Conservation (phyloP, 2,329 filamentous ascomycete genomes). For the Truncatella angustata region DNA sequence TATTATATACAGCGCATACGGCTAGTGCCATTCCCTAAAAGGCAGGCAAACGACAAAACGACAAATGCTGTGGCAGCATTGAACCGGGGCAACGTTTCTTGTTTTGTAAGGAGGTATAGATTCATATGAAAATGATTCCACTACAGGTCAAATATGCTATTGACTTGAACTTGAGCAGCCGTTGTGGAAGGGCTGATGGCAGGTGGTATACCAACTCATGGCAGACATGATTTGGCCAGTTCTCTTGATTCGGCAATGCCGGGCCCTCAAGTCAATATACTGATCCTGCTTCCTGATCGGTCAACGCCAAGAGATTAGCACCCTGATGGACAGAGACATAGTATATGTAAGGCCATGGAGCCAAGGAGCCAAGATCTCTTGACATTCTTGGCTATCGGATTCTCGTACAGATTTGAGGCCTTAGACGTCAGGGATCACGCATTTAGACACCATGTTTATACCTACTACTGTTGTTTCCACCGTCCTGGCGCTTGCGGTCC, state of each 20-base stretch:
- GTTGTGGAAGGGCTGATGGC: not conserved
- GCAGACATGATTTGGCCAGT: not conserved
- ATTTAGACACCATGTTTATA: slow-evolving; percentile 3
- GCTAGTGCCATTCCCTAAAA: not conserved
- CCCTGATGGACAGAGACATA: not conserved
- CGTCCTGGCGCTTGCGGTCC: slow-evolving; percentile 5
- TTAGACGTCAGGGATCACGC: not conserved
- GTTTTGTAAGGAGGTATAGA: slow-evolving; percentile 4
- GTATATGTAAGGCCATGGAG: slow-evolving; percentile 7
- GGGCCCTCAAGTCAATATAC: not conserved
- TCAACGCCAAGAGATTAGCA: slow-evolving; percentile 1
- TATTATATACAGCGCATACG: not conserved
- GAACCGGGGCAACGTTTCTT: not conserved
- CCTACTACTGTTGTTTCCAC: not conserved
- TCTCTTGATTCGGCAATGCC: not conserved
- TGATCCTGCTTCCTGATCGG: slow-evolving; percentile 2
- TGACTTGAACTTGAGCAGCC: not conserved
- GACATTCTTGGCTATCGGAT: slow-evolving; percentile 3
- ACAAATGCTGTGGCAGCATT: slow-evolving; percentile 4
- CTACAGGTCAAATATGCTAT: not conserved
- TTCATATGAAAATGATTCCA: not conserved
- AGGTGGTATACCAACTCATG: not conserved
- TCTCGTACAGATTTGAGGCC: not conserved
- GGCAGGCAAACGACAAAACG: not conserved
- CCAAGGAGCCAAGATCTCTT: slow-evolving; percentile 7